Conservation (phyloP, 2,329 filamentous ascomycete genomes). For the Colletotrichum lini region DNA sequence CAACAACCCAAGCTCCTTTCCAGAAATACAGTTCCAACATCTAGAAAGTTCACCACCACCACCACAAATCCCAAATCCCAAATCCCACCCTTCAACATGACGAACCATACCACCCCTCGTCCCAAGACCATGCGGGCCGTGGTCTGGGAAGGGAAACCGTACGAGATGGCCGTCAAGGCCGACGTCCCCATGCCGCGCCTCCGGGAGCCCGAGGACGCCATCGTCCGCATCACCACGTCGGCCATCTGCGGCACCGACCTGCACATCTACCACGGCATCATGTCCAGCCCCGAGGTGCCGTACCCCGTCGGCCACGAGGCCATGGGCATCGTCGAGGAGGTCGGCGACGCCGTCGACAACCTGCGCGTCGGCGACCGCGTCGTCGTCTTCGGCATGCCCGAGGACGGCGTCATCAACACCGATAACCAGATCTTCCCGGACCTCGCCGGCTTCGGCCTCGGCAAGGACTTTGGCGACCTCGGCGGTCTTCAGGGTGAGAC, state of each 20-base stretch:
- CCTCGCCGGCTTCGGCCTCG: neutral
- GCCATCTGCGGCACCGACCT: slow-evolving; percentile 55
- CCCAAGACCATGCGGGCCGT: slow-evolving; percentile 36
- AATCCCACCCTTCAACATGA: neutral
- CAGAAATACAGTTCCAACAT: no score
- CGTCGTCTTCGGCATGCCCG: slow-evolving; percentile 50
- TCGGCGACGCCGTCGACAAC: slow-evolving; percentile 53
- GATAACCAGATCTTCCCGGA: neutral
- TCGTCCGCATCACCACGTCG: slow-evolving; percentile 53
- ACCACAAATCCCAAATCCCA: no score
- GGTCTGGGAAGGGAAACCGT: slow-evolving; percentile 46
- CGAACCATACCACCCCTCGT: neutral
- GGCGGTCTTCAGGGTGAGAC: slow-evolving; percentile 33
- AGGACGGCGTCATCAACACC: slow-evolving; percentile 32
- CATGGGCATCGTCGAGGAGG: slow-evolving; percentile 54
- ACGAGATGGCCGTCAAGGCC: slow-evolving; percentile 42
- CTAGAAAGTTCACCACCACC: no score
- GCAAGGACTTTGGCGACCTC: slow-evolving; percentile 15
- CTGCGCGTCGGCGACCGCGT: slow-evolving; percentile 56
- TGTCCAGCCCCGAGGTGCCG: slow-evolving; percentile 42
- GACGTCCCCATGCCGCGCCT: slow-evolving; percentile 42
- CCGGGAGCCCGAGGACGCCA: slow-evolving; percentile 48
- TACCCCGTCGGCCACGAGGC: slow-evolving; percentile 56
- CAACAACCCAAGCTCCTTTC: no score
- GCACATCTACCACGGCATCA: slow-evolving; percentile 52